Evolutionary conservation across 176 grass and related monocot genomes (phyloP).

Genomic region (Alopecurus myosuroides): DNA sequence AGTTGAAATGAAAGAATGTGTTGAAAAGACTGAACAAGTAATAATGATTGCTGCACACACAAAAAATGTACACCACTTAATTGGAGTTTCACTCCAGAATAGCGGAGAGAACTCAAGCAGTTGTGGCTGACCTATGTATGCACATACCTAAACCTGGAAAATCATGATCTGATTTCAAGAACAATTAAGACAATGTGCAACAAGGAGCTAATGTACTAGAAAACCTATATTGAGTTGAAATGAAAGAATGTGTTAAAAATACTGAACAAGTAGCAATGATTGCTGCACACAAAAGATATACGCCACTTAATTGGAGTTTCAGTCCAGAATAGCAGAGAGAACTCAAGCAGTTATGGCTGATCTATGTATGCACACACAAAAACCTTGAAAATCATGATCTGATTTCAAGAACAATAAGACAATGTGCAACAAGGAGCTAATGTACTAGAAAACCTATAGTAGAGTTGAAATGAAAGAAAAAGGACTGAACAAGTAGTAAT

Average conservation of each 20-base stretch:
- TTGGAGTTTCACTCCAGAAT: neutral
- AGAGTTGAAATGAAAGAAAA: neutral
- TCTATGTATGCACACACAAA: conserved; percentile 39
- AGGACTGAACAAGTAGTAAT: neutral
- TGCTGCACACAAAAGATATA: neutral
- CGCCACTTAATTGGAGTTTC: conserved; percentile 34
- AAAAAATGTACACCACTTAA: neutral
- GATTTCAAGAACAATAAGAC: conserved; percentile 26
- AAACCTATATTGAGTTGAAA: neutral
- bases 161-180: conserved; percentile 20
- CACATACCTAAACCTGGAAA: conserved; percentile 37
- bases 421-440: conserved; percentile 28
- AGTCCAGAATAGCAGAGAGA: conserved; percentile 19
- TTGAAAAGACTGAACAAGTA: neutral
- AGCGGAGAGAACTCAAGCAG: conserved; percentile 6
- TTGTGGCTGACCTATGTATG: conserved; percentile 1
- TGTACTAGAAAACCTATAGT: neutral
- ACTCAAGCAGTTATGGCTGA: conserved; percentile 23
- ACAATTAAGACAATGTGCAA: conserved; percentile 36
- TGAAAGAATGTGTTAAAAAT: neutral
- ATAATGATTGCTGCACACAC: neutral
- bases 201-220: neutral
- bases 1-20: neutral
- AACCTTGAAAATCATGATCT: conserved; percentile 20
- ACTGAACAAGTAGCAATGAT: neutral